Percentiles rank a stretch among this genome's conserved stretches.
Evolutionary conservation across 2,329 filamentous ascomycete genomes (phyloP).

Genomic region (Hypoxylon sp.): DNA sequence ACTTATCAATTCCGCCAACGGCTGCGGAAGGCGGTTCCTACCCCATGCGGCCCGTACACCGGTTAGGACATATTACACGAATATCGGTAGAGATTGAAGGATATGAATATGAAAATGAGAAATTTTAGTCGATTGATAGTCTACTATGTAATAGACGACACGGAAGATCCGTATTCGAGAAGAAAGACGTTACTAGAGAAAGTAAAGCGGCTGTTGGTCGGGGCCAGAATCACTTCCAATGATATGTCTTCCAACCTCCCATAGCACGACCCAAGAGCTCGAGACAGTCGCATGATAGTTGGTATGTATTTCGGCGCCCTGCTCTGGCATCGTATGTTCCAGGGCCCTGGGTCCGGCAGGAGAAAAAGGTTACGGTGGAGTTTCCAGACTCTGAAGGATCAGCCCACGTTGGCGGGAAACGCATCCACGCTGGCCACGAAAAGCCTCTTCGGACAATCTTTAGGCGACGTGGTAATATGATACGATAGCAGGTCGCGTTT

Average conservation of each 20-base stretch:
- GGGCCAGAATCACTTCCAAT: neutral
- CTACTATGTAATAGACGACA: neutral
- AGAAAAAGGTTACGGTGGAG: constrained; percentile 31
- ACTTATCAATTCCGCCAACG: constrained; percentile 42
- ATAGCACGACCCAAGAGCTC: constrained; percentile 28
- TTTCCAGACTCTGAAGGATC: constrained; percentile 25
- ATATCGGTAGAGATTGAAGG: constrained; percentile 12
- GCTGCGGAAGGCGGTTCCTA: constrained; percentile 44
- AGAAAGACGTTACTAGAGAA: constrained; percentile 3
- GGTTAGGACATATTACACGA: constrained; percentile 23
- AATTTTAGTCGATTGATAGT: constrained; percentile 4
- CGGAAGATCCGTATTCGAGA: constrained; percentile 1
- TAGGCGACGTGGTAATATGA: constrained; percentile 20
- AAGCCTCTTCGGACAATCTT: constrained; percentile 27
- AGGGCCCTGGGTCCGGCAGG: constrained; percentile 31
- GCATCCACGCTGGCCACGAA: constrained; percentile 7
- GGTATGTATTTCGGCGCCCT: constrained; percentile 11
- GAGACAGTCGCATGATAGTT: constrained; percentile 31
- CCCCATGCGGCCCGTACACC: constrained; percentile 40
- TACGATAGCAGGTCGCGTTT: neutral
- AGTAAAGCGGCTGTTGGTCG: constrained; percentile 12
- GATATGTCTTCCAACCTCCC: constrained; percentile 20
- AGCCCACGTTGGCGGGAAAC: constrained; percentile 30
- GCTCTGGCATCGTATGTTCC: constrained; percentile 37
- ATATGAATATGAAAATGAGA: constrained; percentile 18